Conservation (phyloP, 2,329 filamentous ascomycete genomes). For the Xylariaceae sp. region DNA sequence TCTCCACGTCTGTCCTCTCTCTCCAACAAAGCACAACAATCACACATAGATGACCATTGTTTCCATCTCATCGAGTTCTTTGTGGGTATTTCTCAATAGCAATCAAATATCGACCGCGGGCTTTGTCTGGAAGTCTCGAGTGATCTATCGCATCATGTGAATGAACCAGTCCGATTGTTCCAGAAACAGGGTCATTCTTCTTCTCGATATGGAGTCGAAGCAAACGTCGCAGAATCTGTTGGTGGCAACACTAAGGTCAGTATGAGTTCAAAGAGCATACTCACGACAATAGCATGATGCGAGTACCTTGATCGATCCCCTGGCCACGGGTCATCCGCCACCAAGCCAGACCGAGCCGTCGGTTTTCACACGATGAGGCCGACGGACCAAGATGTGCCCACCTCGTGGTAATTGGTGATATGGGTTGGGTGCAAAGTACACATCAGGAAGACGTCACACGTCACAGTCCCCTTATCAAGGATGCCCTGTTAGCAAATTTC, state of each 20-base stretch:
- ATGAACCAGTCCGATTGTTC: not conserved
- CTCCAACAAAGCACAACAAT: conserved; percentile 12
- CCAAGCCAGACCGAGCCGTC: conserved; percentile 6
- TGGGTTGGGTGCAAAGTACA: conserved; percentile 21
- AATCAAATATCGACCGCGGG: conserved; percentile 3
- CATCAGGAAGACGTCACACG: conserved; percentile 28
- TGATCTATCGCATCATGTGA: not conserved
- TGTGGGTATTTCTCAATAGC: conserved; percentile 1
- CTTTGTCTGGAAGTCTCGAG: conserved; percentile 11
- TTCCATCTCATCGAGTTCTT: conserved; percentile 14
- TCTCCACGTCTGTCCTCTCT: not conserved
- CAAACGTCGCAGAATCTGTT: not conserved
- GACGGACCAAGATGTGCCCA: not conserved
- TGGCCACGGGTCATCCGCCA: conserved; percentile 1
- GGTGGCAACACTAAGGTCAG: conserved; percentile 1
- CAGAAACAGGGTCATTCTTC: conserved; percentile 18
- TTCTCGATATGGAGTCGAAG: conserved; percentile 13
- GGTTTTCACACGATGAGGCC: conserved; percentile 3
- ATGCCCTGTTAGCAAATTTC: conserved; percentile 22
- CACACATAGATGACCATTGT: conserved; percentile 15
- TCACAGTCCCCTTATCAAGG: conserved; percentile 23
- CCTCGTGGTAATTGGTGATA: conserved; percentile 6
- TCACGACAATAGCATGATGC: conserved; percentile 5
- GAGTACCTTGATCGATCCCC: not conserved
- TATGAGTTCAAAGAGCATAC: not conserved